phyloP scores from a whole-genome alignment of 2,329 filamentous ascomycete species.

The Eutypa lata region DNA sequence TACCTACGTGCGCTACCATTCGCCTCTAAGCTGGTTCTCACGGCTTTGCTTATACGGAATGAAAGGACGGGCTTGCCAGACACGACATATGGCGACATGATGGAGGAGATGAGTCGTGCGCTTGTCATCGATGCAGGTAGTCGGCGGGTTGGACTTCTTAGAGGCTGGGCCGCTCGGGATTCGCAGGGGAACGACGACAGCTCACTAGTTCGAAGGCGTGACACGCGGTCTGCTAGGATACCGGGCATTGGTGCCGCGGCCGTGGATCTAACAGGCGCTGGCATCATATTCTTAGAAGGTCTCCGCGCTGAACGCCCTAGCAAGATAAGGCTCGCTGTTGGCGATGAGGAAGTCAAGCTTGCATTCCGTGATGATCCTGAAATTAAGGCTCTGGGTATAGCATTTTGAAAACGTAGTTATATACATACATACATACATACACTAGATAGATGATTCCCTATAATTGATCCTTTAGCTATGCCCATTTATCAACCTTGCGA shows the following conservation, averaged over 20 bases:
- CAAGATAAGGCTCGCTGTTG: conserved; percentile 80
- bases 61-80: conserved; percentile 83
- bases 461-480: too few relatives aligned
- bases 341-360: conserved; percentile 85
- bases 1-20: conserved; percentile 81
- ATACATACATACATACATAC: conserved; percentile 2
- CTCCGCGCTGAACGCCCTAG: conserved; percentile 80
- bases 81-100: conserved; percentile 81
- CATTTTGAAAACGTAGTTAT: conserved; percentile 28
- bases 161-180: conserved; percentile 8
- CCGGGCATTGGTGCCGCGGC: conserved; percentile 64
- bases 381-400: conserved; percentile 73
- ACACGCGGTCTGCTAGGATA: conserved; percentile 16
- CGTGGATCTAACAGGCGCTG: conserved; percentile 80
- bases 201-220: conserved; percentile 29
- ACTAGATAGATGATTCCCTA: too few relatives aligned
- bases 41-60: conserved; percentile 74
- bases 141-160: conserved; percentile 59
- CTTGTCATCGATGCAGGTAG: conserved; percentile 58
- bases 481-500: too few relatives aligned
- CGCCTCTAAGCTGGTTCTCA: conserved; percentile 79
- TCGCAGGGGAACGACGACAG: conserved; percentile 1
- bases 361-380: conserved; percentile 87
- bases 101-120: conserved; percentile 78
- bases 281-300: conserved; percentile 80